Evolutionary conservation across 208 protist genomes (phyloP).

Genomic region (Wallacemonas sp.): DNA sequence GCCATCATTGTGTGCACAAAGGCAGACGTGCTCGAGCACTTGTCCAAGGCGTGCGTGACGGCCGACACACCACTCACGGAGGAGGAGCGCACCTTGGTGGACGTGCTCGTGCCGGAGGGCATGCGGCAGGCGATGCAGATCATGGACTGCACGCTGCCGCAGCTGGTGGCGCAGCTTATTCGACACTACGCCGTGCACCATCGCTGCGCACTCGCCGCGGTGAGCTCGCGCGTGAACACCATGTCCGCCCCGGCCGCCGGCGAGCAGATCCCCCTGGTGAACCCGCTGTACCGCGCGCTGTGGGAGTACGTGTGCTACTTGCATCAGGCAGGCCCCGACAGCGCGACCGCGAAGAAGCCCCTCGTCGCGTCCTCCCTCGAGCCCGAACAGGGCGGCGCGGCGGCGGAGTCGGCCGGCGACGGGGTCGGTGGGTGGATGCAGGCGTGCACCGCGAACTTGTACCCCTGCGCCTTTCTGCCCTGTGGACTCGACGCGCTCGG

Average conservation of each 20-base stretch:
- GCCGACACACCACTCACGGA: slow-evolving; percentile 25
- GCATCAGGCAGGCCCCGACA: not conserved
- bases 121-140: slow-evolving; percentile 38
- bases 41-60: slow-evolving; percentile 34
- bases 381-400: too few relatives aligned
- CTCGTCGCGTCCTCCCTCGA: too few relatives aligned
- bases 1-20: slow-evolving; percentile 80
- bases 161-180: slow-evolving; percentile 70
- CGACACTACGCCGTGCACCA: slow-evolving; percentile 71
- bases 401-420: not conserved
- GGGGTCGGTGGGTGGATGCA: slow-evolving; percentile 18
- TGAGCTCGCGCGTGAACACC: slow-evolving; percentile 66
- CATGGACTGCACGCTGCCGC: slow-evolving; percentile 46
- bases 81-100: slow-evolving; percentile 32
- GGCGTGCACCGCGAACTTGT: slow-evolving; percentile 52
- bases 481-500: slow-evolving; percentile 62
- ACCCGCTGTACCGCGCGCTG: slow-evolving; percentile 71
- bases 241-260: slow-evolving; percentile 31
- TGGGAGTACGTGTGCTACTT: slow-evolving; percentile 57
- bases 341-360: too few relatives aligned
- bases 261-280: slow-evolving; percentile 47
- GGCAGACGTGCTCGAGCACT: slow-evolving; percentile 57
- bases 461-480: slow-evolving; percentile 70
- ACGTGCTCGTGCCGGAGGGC: slow-evolving; percentile 22
- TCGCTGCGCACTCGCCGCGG: slow-evolving; percentile 53